Conservation (phyloP, 352 stramenopile species). For the Halophytophthora batemanensis region DNA sequence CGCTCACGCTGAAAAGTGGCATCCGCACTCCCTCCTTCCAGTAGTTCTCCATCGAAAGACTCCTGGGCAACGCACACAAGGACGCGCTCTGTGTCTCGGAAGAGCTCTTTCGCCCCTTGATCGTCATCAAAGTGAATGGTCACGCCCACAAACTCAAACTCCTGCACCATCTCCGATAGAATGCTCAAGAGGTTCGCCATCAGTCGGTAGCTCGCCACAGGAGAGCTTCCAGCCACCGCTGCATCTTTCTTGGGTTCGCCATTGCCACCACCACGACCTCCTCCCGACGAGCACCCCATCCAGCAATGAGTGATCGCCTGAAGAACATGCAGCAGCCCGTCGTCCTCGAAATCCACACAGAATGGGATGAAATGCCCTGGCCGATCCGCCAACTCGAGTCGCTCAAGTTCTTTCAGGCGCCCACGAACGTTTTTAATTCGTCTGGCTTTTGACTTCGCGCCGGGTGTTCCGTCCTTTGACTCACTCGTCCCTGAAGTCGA, state of each 20-base stretch:
- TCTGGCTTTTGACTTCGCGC: conserved; percentile 40
- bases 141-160: conserved; percentile 40
- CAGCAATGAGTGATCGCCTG: conserved; percentile 24
- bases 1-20: conserved; percentile 4
- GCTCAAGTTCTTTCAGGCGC: conserved; percentile 37
- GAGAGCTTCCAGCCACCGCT: not conserved
- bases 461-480: conserved; percentile 5
- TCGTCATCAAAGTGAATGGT: conserved; percentile 19
- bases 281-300: conserved; percentile 1
- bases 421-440: conserved; percentile 61
- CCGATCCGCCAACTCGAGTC: conserved; percentile 31
- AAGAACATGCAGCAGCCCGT: conserved; percentile 37
- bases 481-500: conserved; percentile 1
- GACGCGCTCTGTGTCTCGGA: conserved; percentile 18
- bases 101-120: conserved; percentile 20
- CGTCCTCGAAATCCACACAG: conserved; percentile 52
- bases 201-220: conserved; percentile 8
- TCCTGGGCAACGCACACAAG: conserved; percentile 13
- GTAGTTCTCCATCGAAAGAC: conserved; percentile 10
- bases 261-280: not conserved
- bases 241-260: not conserved
- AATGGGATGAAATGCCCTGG: conserved; percentile 63
- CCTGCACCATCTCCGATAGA: conserved; percentile 27
- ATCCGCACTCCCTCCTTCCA: not conserved
- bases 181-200: conserved; percentile 29